phyloP scores from a whole-genome alignment of 495 filamentous ascomycete genomes.

The Talaromyces stipitatus region DNA sequence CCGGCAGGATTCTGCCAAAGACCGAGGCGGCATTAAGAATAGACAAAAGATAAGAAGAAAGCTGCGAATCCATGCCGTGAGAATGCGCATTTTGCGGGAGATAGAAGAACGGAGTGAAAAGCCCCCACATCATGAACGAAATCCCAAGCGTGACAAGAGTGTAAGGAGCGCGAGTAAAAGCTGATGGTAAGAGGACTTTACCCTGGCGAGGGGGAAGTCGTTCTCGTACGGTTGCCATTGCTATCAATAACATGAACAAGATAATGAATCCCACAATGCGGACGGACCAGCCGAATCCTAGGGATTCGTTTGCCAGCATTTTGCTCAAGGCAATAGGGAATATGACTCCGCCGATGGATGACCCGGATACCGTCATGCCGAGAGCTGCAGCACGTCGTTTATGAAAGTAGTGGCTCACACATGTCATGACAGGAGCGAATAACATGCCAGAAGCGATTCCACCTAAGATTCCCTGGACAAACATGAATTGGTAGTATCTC shows the following conservation, averaged over 20 bases:
- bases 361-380: conserved; percentile 37
- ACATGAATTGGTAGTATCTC: conserved; percentile 49
- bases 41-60: conserved; percentile 16
- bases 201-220: conserved; percentile 36
- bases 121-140: conserved; percentile 12
- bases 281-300: conserved; percentile 56
- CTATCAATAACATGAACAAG: conserved; percentile 36
- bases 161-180: conserved; percentile 29
- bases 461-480: conserved; percentile 45
- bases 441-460: conserved; percentile 37
- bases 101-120: conserved; percentile 20
- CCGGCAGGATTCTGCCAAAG: conserved; percentile 16
- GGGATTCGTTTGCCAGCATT: conserved; percentile 15
- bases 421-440: conserved; percentile 37
- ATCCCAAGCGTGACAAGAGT: conserved; percentile 10
- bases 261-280: conserved; percentile 52
- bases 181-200: conserved; percentile 30
- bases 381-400: conserved; percentile 40
- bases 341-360: conserved; percentile 37
- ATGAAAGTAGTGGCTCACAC: conserved; percentile 43
- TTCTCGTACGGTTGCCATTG: conserved; percentile 29
- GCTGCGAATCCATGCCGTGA: conserved; percentile 6
- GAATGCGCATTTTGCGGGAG: conserved; percentile 12
- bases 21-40: conserved; percentile 21
- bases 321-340: conserved; percentile 15